Evolutionary conservation across 2,329 filamentous ascomycete species (phyloP).

Genomic region (Cladosporium sp.): DNA sequence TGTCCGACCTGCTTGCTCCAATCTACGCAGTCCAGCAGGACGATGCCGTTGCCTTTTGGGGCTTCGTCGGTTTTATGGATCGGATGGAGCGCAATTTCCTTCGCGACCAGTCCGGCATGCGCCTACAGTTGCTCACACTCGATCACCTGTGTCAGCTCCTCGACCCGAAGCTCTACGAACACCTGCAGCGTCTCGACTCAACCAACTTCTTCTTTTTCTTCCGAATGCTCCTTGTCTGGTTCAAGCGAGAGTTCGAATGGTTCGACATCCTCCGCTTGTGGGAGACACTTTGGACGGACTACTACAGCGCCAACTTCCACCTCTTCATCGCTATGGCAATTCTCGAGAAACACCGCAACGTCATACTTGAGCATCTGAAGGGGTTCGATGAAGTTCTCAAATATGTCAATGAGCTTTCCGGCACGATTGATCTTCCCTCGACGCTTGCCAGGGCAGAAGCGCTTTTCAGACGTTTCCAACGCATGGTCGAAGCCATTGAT

Average conservation of each 20-base stretch:
- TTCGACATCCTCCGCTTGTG: conserved; percentile 77
- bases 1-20: conserved; percentile 93
- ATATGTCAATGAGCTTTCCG: conserved; percentile 94
- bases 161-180: conserved; percentile 88
- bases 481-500: conserved; percentile 84
- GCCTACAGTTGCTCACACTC: conserved; percentile 78
- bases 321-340: conserved; percentile 91
- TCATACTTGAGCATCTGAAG: conserved; percentile 90
- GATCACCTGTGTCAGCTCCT: conserved; percentile 95
- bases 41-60: conserved; percentile 95
- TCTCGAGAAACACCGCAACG: conserved; percentile 87
- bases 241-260: conserved; percentile 95
- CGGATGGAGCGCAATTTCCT: conserved; percentile 97
- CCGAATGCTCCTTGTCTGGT: conserved; percentile 98
- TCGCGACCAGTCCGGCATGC: conserved; percentile 93
- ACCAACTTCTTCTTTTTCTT: conserved; percentile 99
- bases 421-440: conserved; percentile 82
- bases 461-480: conserved; percentile 80
- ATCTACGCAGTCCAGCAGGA: conserved; percentile 98
- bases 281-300: conserved; percentile 95
- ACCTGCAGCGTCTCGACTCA: conserved; percentile 82
- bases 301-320: conserved; percentile 81
- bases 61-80: conserved; percentile 91
- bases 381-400: conserved; percentile 97
- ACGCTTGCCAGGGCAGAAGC: conserved; percentile 83